Base-by-base conservation (phyloP, 2,329 filamentous ascomycete genomes). In the Fusarium decemcellulare region DNA sequence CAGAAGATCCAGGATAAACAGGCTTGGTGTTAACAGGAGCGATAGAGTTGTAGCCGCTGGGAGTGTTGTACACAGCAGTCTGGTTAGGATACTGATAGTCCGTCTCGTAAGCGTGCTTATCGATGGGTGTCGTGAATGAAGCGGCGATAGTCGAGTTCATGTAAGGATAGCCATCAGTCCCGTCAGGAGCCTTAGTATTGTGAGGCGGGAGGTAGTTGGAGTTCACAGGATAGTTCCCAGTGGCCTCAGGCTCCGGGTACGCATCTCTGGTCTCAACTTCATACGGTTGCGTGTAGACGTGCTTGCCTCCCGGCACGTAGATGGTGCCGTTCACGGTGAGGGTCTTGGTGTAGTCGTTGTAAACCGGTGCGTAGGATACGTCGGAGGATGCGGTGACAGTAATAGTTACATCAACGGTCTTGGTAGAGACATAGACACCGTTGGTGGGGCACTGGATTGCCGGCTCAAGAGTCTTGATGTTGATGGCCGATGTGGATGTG, bases 341-440 rank as follows among this genome's bases (percentile, higher is more conserved):
- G 27, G 59, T 69, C 37, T 68, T 23, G 18, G 59, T 57, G 48
- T 62, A 63, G 5, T 71, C 67, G 7, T 46, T 36, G 44, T 53
- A 72, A 16, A 59, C 59, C 12, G 60, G 32, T 8, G 70, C 71
- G 59, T 68, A 59, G 9, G 72, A 56, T n/a, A 61, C 56, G 18
- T 73, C 66, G 34, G 76, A 65, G 3, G 74, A 72, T 32, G 75
- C 73, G 14, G 79, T 80, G 40, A 80, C 72, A 12, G 79, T 79
- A 2, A 79, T 55, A 11, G 79, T 80, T 15, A 80, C 69, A 29
- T 81, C 79, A 8, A 80, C 55, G 5, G 77, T 81, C 32, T 69
- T 74, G 3, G 76, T 80, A 12, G 75, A 76, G 52, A 77, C 63
- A 12, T 77, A 59, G 6, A 77, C 56, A 9, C 68, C 74, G 6